Conservation (phyloP, 164 flowering plant species). For the Aristolochia fimbriata region DNA sequence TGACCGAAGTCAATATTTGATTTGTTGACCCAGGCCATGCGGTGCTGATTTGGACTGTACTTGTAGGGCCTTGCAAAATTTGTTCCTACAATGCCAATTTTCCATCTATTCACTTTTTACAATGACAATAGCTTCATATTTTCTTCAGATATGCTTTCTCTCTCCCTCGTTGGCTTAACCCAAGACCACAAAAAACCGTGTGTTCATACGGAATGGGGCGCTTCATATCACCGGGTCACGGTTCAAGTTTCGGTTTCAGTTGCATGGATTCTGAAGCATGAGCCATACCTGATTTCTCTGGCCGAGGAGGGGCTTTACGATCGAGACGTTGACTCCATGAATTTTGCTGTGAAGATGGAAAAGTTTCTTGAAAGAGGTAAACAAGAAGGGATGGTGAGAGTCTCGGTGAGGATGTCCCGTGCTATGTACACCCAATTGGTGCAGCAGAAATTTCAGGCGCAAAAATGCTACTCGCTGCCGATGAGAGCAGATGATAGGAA, state of each 20-base stretch:
- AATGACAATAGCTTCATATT: no score
- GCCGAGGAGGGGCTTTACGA: slow-evolving; percentile 93
- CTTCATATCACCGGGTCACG: slow-evolving; percentile 53
- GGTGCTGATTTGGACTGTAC: no score
- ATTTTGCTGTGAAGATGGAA: slow-evolving; percentile 76
- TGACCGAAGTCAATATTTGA: no score
- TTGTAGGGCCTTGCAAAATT: no score
- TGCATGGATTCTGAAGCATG: slow-evolving; percentile 66
- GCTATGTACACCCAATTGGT: slow-evolving; percentile 86
- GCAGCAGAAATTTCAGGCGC: slow-evolving; percentile 85
- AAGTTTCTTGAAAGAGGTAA: no score
- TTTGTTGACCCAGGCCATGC: no score
- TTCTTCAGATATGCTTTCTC: no score
- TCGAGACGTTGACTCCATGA: slow-evolving; percentile 86
- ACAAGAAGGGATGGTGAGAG: no score
- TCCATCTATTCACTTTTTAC: no score
- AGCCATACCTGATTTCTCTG: slow-evolving; percentile 61
- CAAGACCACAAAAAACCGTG: slow-evolving; percentile 47
- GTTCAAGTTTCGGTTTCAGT: slow-evolving; percentile 73
- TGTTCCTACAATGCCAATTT: no score
- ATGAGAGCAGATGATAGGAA: slow-evolving; percentile 26
- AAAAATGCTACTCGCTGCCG: slow-evolving; percentile 68
- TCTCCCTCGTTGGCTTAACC: slow-evolving; percentile 85
- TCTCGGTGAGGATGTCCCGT: no score
- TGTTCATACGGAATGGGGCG: slow-evolving; percentile 54